Evolutionary conservation across 768 basidiomycete genomes (phyloP), one percentile per base, ranked within the genome.

Genomic region (Lactifluus pinguis): DNA sequence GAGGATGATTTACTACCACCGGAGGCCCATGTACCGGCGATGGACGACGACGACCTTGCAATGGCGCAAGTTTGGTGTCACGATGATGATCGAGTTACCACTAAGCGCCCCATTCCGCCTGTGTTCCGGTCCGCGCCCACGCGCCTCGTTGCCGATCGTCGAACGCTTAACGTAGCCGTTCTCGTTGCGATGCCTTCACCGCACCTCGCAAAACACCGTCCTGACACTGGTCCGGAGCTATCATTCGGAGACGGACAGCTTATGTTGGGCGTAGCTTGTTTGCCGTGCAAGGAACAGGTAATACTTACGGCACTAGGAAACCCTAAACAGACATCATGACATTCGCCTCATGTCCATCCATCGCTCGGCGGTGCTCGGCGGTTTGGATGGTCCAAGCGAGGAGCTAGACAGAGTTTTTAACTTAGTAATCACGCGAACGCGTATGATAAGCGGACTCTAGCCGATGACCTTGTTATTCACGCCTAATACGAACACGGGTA

Each of bases 131-230:
- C 3, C 10, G 19, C 59, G 13, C 49, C 52, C 17, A 14, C 7
- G 6, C 52, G 49, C 38, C 38, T 36, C 42, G 15, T 15, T 30
- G 7, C 53, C 36, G 52, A 63, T 30, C 38, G 5, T n/a, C 49
- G 39, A 17, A 39, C 17, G 19, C 56, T 62, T n/a, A 53, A 61
- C 9, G 57, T 66, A 6, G 63, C 57, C 25, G 41, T 65, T 36
- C 50, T 66, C 13, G 54, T 66, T 11, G 52, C 48, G 13, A 66
- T 66, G 65, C 65, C 64, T 0, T 59, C 57, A 13, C 63, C 14
- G 19, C 41, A 9, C 32, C 32, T 9, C 5, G 32, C 32, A 34
- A 9, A 34, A 34, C 32, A 45, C 29, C 50, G 6, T n/a, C 15
- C 13, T 19, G 10, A 21, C 36, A 5, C 25, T 7, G 14, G 42